A percentile compares a stretch with the other conserved stretches of the same genome.
These are phyloP conservation scores for Colletotrichum sansevieriae DNA, from an alignment of 2,329 filamentous ascomycete genomes.

Conservation along the genomic window DNA sequence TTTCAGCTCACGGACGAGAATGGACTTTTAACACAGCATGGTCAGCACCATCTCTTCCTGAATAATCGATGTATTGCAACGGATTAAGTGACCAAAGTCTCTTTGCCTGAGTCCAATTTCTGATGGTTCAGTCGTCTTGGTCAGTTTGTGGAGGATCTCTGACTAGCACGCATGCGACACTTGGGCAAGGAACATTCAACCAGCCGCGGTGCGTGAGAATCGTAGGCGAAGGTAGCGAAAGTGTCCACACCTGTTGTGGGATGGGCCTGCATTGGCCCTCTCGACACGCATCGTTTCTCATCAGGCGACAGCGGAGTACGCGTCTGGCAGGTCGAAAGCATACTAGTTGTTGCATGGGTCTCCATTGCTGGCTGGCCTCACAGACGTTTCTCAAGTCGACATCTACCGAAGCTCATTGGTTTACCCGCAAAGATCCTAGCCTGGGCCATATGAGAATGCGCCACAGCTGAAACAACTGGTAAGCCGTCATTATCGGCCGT, in stretches of 20 bases:
- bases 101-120: slow-evolving; percentile 48
- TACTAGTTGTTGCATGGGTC: slow-evolving; percentile 19
- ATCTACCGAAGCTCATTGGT: slow-evolving; percentile 48
- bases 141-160: slow-evolving; percentile 22
- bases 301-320: slow-evolving; percentile 31
- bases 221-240: neutral
- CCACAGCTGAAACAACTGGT: slow-evolving; percentile 53
- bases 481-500: neutral
- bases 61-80: too few relatives aligned
- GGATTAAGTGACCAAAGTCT: slow-evolving; percentile 40
- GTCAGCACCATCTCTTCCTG: too few relatives aligned
- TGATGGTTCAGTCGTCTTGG: slow-evolving; percentile 41
- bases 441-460: slow-evolving; percentile 48
- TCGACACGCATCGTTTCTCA: slow-evolving; percentile 22
- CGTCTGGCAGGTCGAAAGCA: slow-evolving; percentile 20
- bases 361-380: slow-evolving; percentile 45
- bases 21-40: slow-evolving; percentile 6
- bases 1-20: slow-evolving; percentile 8
- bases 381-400: slow-evolving; percentile 39
- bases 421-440: slow-evolving; percentile 44
- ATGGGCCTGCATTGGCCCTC: slow-evolving; percentile 16
- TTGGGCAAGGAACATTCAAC: slow-evolving; percentile 17
- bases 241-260: neutral
- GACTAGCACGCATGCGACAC: slow-evolving; percentile 28
- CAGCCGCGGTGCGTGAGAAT: slow-evolving; percentile 14